These are phyloP conservation scores for Monilinia vaccinii-corymbosi DNA, from an alignment of 2,329 filamentous ascomycete species.

Conservation along the genomic window DNA sequence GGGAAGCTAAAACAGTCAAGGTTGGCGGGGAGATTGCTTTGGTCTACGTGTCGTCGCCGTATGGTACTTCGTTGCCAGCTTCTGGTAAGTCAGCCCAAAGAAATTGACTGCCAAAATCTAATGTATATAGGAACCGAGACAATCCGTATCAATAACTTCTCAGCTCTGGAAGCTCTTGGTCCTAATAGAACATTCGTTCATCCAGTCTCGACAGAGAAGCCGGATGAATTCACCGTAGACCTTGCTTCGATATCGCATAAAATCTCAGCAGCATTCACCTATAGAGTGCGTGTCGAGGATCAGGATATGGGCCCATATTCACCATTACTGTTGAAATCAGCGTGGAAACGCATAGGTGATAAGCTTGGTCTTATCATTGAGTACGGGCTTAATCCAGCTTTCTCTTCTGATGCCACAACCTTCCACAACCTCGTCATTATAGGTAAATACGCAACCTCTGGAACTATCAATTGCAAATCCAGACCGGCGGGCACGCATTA, in stretches of 20 bases:
- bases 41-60: slow-evolving; percentile 53
- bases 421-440: slow-evolving; percentile 70
- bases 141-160: slow-evolving; percentile 20
- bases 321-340: slow-evolving; percentile 51
- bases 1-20: slow-evolving; percentile 59
- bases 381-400: slow-evolving; percentile 70
- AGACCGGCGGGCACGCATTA: slow-evolving; percentile 74
- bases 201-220: slow-evolving; percentile 51
- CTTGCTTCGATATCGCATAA: slow-evolving; percentile 58
- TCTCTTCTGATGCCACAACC: slow-evolving; percentile 39
- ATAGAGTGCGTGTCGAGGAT: slow-evolving; percentile 69
- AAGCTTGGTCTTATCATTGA: slow-evolving; percentile 81
- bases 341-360: slow-evolving; percentile 74
- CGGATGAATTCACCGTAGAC: slow-evolving; percentile 74
- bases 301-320: slow-evolving; percentile 43
- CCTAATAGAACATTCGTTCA: slow-evolving; percentile 88
- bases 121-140: slow-evolving; percentile 11
- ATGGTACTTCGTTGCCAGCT: slow-evolving; percentile 32
- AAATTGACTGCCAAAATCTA: neutral
- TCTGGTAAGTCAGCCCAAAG: slow-evolving; percentile 33
- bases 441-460: slow-evolving; percentile 59
- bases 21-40: slow-evolving; percentile 86
- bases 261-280: slow-evolving; percentile 81
- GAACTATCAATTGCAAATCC: slow-evolving; percentile 59
- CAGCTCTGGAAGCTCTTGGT: slow-evolving; percentile 81